phyloP scores from a whole-genome alignment of 192 early-diverging fungal species.

The Gonapodya sp. region DNA sequence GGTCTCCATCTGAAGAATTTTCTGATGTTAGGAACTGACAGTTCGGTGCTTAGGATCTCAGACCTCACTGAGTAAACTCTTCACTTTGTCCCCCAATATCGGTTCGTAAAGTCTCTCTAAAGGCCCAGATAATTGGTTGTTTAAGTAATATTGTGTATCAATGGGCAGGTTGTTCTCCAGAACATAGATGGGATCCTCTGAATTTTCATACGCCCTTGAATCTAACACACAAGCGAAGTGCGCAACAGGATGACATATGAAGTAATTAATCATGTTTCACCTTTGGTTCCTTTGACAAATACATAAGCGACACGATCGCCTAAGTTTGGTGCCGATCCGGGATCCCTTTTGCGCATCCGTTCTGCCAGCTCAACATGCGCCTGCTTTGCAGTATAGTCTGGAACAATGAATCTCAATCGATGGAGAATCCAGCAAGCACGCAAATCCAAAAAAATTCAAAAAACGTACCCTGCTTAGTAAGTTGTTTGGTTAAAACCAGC shows the following conservation, averaged over 20 bases:
- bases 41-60: neutral
- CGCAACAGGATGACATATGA: neutral
- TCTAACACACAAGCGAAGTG: slow-evolving; percentile 22
- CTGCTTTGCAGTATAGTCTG: slow-evolving; percentile 89
- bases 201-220: slow-evolving; percentile 90
- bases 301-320: slow-evolving; percentile 98
- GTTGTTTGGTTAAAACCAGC: slow-evolving; percentile 90
- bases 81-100: slow-evolving; percentile 79
- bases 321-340: slow-evolving; percentile 84
- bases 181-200: slow-evolving; percentile 97
- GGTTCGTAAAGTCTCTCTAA: slow-evolving; percentile 93
- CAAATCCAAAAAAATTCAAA: neutral
- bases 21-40: neutral
- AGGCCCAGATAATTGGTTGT: slow-evolving; percentile 92
- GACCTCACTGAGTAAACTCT: slow-evolving; percentile 49
- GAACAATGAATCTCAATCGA: no score
- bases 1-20: slow-evolving; percentile 26
- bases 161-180: slow-evolving; percentile 97
- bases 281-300: slow-evolving; percentile 75
- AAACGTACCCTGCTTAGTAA: slow-evolving; percentile 67
- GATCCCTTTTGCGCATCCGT: slow-evolving; percentile 90
- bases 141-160: slow-evolving; percentile 92
- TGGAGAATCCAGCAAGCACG: neutral
- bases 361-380: slow-evolving; percentile 94
- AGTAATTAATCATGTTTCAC: slow-evolving; percentile 13